phyloP scores from a whole-genome alignment of 352 stramenopile species.

The Thalassiosira gravida region DNA sequence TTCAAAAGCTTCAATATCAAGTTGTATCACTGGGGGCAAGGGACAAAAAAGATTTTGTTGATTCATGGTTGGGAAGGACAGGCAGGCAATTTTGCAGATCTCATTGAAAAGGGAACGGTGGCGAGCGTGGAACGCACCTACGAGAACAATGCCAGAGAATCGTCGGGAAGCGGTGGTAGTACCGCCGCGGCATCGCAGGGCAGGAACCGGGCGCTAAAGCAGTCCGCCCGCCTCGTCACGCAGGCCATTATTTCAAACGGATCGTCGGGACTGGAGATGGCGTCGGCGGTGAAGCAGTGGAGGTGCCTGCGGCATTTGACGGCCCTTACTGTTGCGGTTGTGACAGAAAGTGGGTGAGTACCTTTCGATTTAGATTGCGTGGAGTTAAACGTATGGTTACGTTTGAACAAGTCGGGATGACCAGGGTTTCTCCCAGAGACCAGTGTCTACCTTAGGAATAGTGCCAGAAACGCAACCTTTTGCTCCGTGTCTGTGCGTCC shows the following conservation, averaged over 20 bases:
- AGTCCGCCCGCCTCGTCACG: conserved; percentile 80
- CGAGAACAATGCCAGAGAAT: conserved; percentile 17
- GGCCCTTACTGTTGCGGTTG: conserved; percentile 71
- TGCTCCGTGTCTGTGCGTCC: too few species aligned
- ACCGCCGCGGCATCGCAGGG: neutral
- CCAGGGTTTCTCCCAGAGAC: too few species aligned
- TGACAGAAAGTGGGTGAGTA: conserved; percentile 72
- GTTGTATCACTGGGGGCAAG: too few species aligned
- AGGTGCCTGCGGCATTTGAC: conserved; percentile 74
- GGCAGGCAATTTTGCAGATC: conserved; percentile 74
- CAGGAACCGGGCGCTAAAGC: conserved; percentile 72
- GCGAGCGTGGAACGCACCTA: conserved; percentile 45
- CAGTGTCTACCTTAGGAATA: too few species aligned
- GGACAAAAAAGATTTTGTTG: too few species aligned
- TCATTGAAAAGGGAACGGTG: conserved; percentile 78
- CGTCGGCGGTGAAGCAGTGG: conserved; percentile 78
- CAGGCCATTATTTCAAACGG: conserved; percentile 77
- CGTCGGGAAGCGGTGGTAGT: neutral
- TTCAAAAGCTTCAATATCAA: too few species aligned
- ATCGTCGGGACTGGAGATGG: conserved; percentile 60
- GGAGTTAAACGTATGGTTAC: too few species aligned
- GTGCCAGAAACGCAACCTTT: too few species aligned
- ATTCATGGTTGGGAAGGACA: too few species aligned
- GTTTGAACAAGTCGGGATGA: too few species aligned
- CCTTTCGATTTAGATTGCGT: too few species aligned